Evolutionary conservation across 2,329 filamentous ascomycete genomes (phyloP), one percentile per base, ranked within the genome.

Genomic region (Ascochyta fabae): DNA sequence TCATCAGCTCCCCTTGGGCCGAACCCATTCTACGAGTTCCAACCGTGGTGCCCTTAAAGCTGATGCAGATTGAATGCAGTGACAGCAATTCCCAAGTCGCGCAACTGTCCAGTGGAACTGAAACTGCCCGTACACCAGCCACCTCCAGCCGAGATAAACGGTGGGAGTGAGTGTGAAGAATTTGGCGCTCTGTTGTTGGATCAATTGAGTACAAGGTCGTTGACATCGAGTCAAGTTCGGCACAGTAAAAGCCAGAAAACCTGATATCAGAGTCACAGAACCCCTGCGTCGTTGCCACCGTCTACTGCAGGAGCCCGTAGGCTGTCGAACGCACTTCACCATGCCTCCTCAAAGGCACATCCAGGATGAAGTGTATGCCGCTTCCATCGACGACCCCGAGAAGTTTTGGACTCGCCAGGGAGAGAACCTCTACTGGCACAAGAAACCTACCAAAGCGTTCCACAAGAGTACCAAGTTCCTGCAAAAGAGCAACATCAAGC

Each of bases 391-490:
- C n/a, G 79, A 89, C 61, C 90, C 90, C 0, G 84, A 89, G 59
- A 70, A 78, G 6, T 96, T 96, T 78, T 96, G 92, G 92, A 78
- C 79, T 22, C 80, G 82, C 51, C 90, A 95, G 70, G 92, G 92
- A 5, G 80, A 86, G 40, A 84, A 89, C 22, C 80, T 98, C 3
- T 78, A 89, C 74, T 97, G 93, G 93, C 89, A 96, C 76, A 88
- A 86, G 69, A 83, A 84, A 50, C 93, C 93, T 7, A 83, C 83
- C 12, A 79, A 82, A 0, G 84, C 85, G 0, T 82, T 96, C 22
- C 78, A 78, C 3, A 80, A 78, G 35, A 83, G 81, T 19, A 85
- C 82, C 43, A 93, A 90, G 75, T 85, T 80, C 7, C 79, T 95
- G 4, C 74, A 79, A 44, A 76, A 80, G 48, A 84, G 78, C 61